Evolutionary conservation across 805 yeast species (phyloP).

Genomic region (Wickerhamiella musiphila): DNA sequence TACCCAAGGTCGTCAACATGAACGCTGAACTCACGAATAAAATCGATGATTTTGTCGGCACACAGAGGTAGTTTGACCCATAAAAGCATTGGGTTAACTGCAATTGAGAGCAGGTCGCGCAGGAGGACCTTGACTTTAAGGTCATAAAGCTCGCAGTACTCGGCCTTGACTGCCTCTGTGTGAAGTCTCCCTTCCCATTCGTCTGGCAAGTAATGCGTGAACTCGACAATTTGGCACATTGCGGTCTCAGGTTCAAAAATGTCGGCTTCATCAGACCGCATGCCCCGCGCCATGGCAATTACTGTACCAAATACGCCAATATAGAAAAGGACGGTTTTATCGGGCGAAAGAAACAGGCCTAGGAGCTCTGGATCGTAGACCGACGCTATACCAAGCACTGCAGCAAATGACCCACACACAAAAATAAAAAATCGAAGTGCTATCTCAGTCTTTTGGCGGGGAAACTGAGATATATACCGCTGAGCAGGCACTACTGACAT

Average conservation of each 20-base stretch:
- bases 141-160: slow-evolving; percentile 65
- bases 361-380: slow-evolving; percentile 77
- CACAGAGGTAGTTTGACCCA: slow-evolving; percentile 67
- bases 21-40: slow-evolving; percentile 74
- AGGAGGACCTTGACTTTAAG: slow-evolving; percentile 52
- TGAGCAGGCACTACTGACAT: slow-evolving; percentile 66
- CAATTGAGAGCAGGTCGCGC: slow-evolving; percentile 64
- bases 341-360: slow-evolving; percentile 72
- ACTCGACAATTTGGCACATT: slow-evolving; percentile 61
- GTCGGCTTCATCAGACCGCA: slow-evolving; percentile 43
- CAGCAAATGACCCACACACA: slow-evolving; percentile 74
- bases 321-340: slow-evolving; percentile 69
- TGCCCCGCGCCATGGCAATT: slow-evolving; percentile 65
- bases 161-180: slow-evolving; percentile 65
- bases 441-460: slow-evolving; percentile 51
- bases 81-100: slow-evolving; percentile 75
- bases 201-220: slow-evolving; percentile 77
- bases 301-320: slow-evolving; percentile 77
- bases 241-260: slow-evolving; percentile 91
- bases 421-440: slow-evolving; percentile 47
- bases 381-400: slow-evolving; percentile 64
- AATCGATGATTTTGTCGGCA: slow-evolving; percentile 67
- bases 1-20: slow-evolving; percentile 91
- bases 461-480: slow-evolving; percentile 77
- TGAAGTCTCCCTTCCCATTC: slow-evolving; percentile 79